Base-by-base conservation (phyloP, 208 protist species). In the Wallacemonas sp. region DNA sequence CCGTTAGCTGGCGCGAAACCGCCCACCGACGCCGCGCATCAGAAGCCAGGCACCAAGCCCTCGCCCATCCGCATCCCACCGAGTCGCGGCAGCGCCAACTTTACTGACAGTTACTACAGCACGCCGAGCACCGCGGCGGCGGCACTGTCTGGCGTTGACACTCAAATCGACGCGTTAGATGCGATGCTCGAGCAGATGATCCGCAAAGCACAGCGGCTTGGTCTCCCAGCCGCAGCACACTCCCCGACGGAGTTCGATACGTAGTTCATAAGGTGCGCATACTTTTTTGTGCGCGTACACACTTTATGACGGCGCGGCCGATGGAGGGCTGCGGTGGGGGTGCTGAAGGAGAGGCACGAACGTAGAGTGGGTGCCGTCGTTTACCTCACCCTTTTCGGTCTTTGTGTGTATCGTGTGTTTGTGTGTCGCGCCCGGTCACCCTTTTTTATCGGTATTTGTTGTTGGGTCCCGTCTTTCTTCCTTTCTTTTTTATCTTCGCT, bases 161-260 rank as follows among this genome's bases (percentile, higher is more conserved):
- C 33, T 21, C 71, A 62, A 17, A 64, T 81, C 3, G 26, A 41
- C 1, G 45, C 45, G 30, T 61, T 81, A 17, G 69, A 81, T 27
- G 50, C 54, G 29, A 63, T 52, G 10, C 41, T 81, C 33, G 73
- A 71, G 61, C 45, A 52, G 52, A 52, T 81, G 21, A 68, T 76
- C 22, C 59, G 61, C 30, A 76, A 81, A 34, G 57, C 71, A 3
- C 69, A 75, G 46, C 69, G 60, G 8, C 63, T 81, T 55, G 52
- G 36, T 8, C 30, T 42, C 29, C 22, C 55, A 6, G 53, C 42
- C 29, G 38, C 13, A 17, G 37, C 21, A 13, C 22, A 26, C 21
- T 74, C 63, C 24, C 38, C 41, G 6, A 74, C 73, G 0, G 73
- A 73, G 42, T 60, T 79, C 19, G 68, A 33, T 19, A 71, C 73